These are phyloP conservation scores for Neoboletus magnificus DNA, from an alignment of 768 basidiomycete genomes.

Conservation along the genomic window DNA sequence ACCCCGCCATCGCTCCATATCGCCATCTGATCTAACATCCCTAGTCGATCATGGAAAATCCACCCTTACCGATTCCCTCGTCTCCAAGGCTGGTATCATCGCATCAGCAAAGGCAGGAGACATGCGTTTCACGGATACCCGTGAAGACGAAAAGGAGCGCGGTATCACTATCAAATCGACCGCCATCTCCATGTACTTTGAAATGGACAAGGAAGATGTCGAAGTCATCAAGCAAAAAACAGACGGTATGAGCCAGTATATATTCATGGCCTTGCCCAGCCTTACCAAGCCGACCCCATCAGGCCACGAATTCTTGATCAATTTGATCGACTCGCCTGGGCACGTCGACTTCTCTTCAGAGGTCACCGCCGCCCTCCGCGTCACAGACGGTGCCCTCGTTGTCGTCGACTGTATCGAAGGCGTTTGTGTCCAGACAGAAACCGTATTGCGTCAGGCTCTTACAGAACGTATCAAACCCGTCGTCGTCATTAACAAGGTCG, in stretches of 20 bases:
- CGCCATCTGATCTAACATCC: constrained; percentile 17
- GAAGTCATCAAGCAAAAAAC: constrained; percentile 90
- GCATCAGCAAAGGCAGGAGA: constrained; percentile 93
- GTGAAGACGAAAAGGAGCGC: constrained; percentile 98
- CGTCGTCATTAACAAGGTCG: constrained; percentile 99
- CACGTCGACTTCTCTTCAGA: constrained; percentile 99
- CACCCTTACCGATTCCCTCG: constrained; percentile 96
- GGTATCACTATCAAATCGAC: constrained; percentile 99
- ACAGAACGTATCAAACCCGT: constrained; percentile 99
- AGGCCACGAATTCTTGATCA: constrained; percentile 98
- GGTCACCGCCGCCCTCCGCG: constrained; percentile 98
- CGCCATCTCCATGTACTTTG: constrained; percentile 99
- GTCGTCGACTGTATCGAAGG: constrained; percentile 99
- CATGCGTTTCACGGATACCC: constrained; percentile 94
- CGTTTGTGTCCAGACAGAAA: constrained; percentile 99
- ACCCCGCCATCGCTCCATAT: constrained; percentile 7
- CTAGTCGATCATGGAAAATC: constrained; percentile 99
- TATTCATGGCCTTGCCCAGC: background rate
- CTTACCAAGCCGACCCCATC: constrained; percentile 6
- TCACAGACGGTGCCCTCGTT: constrained; percentile 98
- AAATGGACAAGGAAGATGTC: constrained; percentile 88
- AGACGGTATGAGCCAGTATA: constrained; percentile 50
- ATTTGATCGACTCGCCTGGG: constrained; percentile 98
- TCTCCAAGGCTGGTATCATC: constrained; percentile 99
- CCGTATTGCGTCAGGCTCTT: constrained; percentile 95